Evolutionary conservation across 768 basidiomycete species (phyloP), one percentile per base, ranked within the genome.

Genomic region (Xerocomus spinulosus): DNA sequence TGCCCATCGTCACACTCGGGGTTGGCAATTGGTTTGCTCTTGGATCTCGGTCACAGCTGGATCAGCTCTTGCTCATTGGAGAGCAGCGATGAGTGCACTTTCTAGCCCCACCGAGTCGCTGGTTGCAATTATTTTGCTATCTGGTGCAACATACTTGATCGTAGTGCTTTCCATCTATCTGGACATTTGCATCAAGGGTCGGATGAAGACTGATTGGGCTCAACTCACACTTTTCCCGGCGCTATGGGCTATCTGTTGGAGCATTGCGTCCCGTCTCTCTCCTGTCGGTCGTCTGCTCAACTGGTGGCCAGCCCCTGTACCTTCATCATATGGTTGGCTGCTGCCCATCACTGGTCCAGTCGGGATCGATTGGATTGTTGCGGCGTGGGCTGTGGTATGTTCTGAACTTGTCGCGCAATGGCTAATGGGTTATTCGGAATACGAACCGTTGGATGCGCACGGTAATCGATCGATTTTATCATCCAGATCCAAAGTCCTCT

Each of bases 311-410:
- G 82, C 75, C 26, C 81, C 86, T 9, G 70, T 78, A 13, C 62
- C 73, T 7, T 61, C 74, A 28, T 73, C 75, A 0, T 92, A 91
- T 58, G 58, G 58, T 3, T 92, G 88, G 87, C 63, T 82, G n/a
- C 55, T 77, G 2, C 78, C 76, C 0, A 61, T 73, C 36, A 52
- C 78, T 20, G 89, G 90, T 5, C 73, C 82, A 26, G 64, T 72
- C 26, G 79, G 77, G 8, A 74, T 80, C 49, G 86, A 92, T 61
- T 92, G 87, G 84, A 62, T 85, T 23, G 73, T 78, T 7, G 88
- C 78, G n/a, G 81, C 79, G 8, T 92, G 85, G 83, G 85, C 86
- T 5, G 79, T 81, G 9, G 73, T 89, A 9, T 55, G 78, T 23
- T 78, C 84, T 8, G 76, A 83, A 53, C 56, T 69, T 2, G 58